Percentiles rank a stretch among this genome's conserved stretches.
Evolutionary conservation across 2,329 filamentous ascomycete species (phyloP).

Genomic region (Colletotrichum sp.): DNA sequence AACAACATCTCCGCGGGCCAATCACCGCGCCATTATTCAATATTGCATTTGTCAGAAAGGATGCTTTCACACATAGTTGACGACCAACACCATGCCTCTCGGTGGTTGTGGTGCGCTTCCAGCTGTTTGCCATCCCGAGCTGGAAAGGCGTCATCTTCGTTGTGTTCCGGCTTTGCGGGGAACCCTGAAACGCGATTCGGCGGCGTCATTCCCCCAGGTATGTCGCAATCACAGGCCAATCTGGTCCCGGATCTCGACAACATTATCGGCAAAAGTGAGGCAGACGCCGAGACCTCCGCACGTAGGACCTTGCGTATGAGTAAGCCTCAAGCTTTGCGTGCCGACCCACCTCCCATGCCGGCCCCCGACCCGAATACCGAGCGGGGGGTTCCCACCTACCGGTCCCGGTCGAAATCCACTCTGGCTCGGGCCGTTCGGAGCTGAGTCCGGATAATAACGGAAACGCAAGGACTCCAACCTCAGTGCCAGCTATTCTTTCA

Average conservation of each 20-base stretch:
- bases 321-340: not conserved
- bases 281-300: not conserved
- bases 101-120: not conserved
- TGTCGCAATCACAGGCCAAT: conserved; percentile 8
- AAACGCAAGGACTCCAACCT: not conserved
- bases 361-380: not conserved
- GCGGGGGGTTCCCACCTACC: not conserved
- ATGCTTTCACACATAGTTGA: not conserved
- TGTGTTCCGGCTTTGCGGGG: not conserved
- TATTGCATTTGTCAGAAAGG: conserved; percentile 2
- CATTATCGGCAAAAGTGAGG: not conserved
- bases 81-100: not conserved
- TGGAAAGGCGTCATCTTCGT: conserved; percentile 6
- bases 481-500: not conserved
- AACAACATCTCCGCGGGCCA: not conserved
- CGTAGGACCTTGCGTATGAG: not conserved
- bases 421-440: not conserved
- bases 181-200: conserved; percentile 1
- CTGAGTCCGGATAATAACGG: not conserved
- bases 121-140: not conserved
- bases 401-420: not conserved
- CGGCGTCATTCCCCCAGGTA: not conserved
- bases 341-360: not conserved
- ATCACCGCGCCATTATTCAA: not conserved
- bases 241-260: not conserved